Base-by-base conservation (phyloP, 1,284 basidiomycete species). In the Tetrapyrgos nigripes region DNA sequence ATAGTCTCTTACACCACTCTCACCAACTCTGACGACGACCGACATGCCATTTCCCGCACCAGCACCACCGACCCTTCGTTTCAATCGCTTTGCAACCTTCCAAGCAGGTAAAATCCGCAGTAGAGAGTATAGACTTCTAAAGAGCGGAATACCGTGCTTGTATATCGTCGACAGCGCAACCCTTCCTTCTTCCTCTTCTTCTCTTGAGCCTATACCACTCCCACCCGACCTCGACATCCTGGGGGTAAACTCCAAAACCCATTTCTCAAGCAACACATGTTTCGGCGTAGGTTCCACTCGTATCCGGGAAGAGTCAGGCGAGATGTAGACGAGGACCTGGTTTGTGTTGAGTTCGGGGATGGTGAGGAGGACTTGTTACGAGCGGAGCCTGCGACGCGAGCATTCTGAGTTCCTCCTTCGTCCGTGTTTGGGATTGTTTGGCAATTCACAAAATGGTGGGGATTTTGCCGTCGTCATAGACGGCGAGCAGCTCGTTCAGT, bases 71-170 rank as follows among this genome's bases (percentile, higher is more conserved):
- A 72, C 64, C 29, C 82, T 77, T 59, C 85, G 75, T 53, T 85
- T 78, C 28, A 91, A 73, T 44, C 84, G 83, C 66, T 84, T 84
- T 67, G 83, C 81, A 37, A 91, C 79, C 67, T 84, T 86, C 89
- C 90, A 93, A 1, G 86, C 77, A 23, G 91, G 91, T 6, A 92
- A 78, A 24, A 91, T 79, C 54, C 89, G 81, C 47, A 92, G 77
- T 43, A 93, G 73, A 31, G 84, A 87, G 74, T 81, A 93, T 4
- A 92, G 70, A 68, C 88, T 89, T 53, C 91, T 82, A 75, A 93
- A 92, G 37, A 92, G 80, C 40, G 88, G 83, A 65, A 93, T 92
- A 28, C 87, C 85, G 64, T 92, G 86, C 73, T 93, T 93, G 82
- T 93, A 93, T 58, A 92, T 88, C 17, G 86, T 89, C 0, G 89